phyloP scores from a whole-genome alignment of 1,139 yeast species.

The Yamadazyma triangularis region DNA sequence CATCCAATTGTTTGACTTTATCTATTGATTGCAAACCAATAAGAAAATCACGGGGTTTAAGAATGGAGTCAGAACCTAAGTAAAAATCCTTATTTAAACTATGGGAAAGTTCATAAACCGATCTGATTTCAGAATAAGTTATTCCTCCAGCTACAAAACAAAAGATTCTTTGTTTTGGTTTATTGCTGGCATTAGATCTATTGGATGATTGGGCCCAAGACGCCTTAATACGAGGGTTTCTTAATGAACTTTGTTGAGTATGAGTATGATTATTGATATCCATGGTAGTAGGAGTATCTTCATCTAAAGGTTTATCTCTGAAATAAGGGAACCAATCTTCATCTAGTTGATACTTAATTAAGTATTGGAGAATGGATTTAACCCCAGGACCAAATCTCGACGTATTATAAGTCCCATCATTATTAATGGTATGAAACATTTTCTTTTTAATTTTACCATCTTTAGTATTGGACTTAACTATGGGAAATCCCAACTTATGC shows the following conservation, averaged over 20 bases:
- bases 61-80: slow-evolving; percentile 76
- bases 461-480: slow-evolving; percentile 48
- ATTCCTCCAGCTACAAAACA: slow-evolving; percentile 88
- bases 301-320: slow-evolving; percentile 69
- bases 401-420: slow-evolving; percentile 64
- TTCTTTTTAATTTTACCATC: slow-evolving; percentile 37
- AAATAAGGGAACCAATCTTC: slow-evolving; percentile 66
- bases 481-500: slow-evolving; percentile 59
- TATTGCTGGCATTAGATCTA: slow-evolving; percentile 13
- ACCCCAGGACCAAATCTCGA: slow-evolving; percentile 76
- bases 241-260: slow-evolving; percentile 35
- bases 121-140: slow-evolving; percentile 76
- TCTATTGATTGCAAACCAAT: slow-evolving; percentile 44
- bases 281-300: slow-evolving; percentile 39
- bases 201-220: slow-evolving; percentile 68
- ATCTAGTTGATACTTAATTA: slow-evolving; percentile 47
- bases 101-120: slow-evolving; percentile 67
- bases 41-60: slow-evolving; percentile 58
- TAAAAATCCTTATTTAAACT: slow-evolving; percentile 67
- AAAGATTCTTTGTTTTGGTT: slow-evolving; percentile 67
- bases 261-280: slow-evolving; percentile 20
- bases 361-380: slow-evolving; percentile 51
- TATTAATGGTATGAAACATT: slow-evolving; percentile 62
- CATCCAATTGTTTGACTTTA: slow-evolving; percentile 24
- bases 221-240: slow-evolving; percentile 75